These are phyloP conservation scores for Cynanchum wilfordii DNA, from an alignment of 257 asterid genomes.

Conservation along the genomic window DNA sequence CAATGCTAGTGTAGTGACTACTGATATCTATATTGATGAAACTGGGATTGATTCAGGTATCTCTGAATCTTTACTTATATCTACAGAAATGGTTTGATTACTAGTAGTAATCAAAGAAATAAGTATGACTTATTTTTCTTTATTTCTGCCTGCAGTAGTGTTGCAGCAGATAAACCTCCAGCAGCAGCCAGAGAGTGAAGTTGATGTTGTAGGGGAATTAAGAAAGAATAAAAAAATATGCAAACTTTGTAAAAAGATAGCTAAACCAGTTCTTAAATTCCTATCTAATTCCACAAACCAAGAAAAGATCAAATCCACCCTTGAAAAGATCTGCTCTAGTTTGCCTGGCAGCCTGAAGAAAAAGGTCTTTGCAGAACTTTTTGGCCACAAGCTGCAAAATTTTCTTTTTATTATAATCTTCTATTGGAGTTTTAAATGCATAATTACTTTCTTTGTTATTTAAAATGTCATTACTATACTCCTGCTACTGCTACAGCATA, in stretches of 20 bases:
- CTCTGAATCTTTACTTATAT: not conserved
- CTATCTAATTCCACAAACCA: conserved; percentile 54
- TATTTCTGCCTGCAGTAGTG: conserved; percentile 27
- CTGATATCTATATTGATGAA: conserved; percentile 16
- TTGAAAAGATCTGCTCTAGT: conserved; percentile 63
- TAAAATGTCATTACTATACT: not conserved
- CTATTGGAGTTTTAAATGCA: not conserved
- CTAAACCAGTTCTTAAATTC: conserved; percentile 56
- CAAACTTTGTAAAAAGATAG: conserved; percentile 55
- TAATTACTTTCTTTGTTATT: not conserved
- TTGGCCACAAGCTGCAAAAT: conserved; percentile 1
- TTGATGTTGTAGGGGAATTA: conserved; percentile 32
- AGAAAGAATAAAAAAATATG: conserved; percentile 43
- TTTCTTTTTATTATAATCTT: not conserved
- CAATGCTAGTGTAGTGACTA: conserved; percentile 49
- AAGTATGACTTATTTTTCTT: conserved; percentile 3
- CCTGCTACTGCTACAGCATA: not conserved
- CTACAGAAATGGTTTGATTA: not conserved
- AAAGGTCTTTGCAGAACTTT: conserved; percentile 41
- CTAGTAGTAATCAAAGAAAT: not conserved
- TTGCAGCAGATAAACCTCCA: conserved; percentile 30
- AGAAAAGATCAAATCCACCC: conserved; percentile 45
- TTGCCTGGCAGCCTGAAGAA: conserved; percentile 46
- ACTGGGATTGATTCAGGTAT: conserved; percentile 33
- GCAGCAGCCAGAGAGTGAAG: conserved; percentile 29